Conservation (phyloP, 495 filamentous ascomycete species). For the Cercophora samala region DNA sequence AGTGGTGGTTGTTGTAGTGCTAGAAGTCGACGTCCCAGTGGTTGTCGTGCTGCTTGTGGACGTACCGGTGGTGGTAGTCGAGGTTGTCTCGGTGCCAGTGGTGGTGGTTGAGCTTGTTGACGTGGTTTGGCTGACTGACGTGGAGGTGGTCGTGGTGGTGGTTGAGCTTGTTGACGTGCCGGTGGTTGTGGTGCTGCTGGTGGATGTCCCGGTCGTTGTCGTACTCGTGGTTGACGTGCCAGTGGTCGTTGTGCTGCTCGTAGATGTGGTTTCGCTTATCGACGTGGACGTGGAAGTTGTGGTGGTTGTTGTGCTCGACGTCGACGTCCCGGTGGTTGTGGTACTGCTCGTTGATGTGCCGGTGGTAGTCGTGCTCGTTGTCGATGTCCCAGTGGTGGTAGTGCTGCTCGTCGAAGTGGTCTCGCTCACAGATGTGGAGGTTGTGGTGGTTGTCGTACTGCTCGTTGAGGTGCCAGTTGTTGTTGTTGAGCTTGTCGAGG, state of each 20-base stretch:
- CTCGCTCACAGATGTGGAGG: background rate
- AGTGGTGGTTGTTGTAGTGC: background rate
- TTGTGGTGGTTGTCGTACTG: background rate
- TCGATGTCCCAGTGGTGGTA: conserved; percentile 2
- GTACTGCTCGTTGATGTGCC: background rate
- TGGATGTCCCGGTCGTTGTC: background rate
- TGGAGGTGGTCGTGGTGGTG: background rate
- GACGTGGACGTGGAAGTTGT: background rate
- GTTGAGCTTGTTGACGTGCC: background rate
- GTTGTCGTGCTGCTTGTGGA: background rate
- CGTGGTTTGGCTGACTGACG: no score
- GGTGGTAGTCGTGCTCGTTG: background rate
- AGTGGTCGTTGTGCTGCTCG: background rate
- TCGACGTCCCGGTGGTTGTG: background rate
- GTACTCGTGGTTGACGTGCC: background rate
- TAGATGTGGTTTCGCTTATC: background rate
- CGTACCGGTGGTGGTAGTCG: background rate
- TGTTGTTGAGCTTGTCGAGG: background rate
- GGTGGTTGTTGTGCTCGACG: background rate
- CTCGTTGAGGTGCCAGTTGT: background rate
- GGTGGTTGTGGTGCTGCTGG: conserved; percentile 3
- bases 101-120: background rate
- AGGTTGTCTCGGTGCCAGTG: background rate
- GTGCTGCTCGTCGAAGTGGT: background rate
- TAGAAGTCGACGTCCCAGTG: background rate